Evolutionary conservation across 352 stramenopile genomes (phyloP).

Genomic region (Phytopythium kandeliae): DNA sequence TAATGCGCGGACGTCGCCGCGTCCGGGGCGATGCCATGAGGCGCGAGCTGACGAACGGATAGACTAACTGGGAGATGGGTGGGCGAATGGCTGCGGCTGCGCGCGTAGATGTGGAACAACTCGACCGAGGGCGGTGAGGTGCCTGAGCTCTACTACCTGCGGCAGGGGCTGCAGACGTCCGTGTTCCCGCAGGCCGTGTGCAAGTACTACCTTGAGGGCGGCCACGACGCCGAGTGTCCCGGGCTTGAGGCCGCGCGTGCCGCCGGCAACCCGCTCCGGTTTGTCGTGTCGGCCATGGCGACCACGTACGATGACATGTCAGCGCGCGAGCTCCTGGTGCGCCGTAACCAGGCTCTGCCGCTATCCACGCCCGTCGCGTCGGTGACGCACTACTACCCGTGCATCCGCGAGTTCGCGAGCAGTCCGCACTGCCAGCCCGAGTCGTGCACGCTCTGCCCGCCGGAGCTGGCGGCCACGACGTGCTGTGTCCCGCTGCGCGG

Average conservation of each 20-base stretch:
- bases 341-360: conserved; percentile 73
- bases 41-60: background rate
- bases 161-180: conserved; percentile 66
- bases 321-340: conserved; percentile 61
- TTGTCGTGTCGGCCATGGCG: conserved; percentile 61
- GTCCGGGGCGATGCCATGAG: too few species aligned
- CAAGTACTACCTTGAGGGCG: conserved; percentile 55
- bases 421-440: conserved; percentile 59
- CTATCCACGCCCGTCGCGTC: conserved; percentile 68
- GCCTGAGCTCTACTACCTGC: conserved; percentile 68
- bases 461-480: conserved; percentile 70
- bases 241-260: conserved; percentile 42
- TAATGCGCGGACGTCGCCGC: conserved; percentile 11
- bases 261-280: conserved; percentile 60
- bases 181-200: conserved; percentile 67
- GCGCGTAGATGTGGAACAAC: conserved; percentile 64
- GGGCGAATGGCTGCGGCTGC: too few species aligned
- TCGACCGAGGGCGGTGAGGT: conserved; percentile 76
- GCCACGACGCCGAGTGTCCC: conserved; percentile 63
- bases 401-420: conserved; percentile 50
- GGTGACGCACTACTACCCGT: conserved; percentile 80
- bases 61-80: too few species aligned
- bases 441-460: conserved; percentile 62
- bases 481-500: conserved; percentile 71
- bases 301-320: conserved; percentile 83